Base-by-base conservation (phyloP, 495 filamentous ascomycete genomes). In the Ascodesmis nigricans region DNA sequence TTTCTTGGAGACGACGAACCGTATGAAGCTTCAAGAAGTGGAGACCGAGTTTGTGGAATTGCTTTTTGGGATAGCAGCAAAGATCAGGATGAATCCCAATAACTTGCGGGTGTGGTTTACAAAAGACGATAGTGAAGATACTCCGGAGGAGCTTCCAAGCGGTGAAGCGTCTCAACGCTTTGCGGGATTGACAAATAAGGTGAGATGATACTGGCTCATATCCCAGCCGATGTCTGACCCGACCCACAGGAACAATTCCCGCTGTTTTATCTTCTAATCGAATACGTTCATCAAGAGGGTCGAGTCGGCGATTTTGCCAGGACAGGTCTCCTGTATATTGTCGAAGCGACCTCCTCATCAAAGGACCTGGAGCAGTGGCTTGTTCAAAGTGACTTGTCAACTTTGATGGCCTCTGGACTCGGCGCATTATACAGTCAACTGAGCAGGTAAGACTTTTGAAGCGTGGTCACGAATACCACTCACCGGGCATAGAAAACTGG, bases 381-480 rank as follows among this genome's bases (percentile, higher is more conserved):
- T 30, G 79, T 95, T 29, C 80, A 91, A 49, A 93, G 84, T 52
- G 90, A 99, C 52, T 63, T 99, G 24, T 83, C 90, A 1, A 93
- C 90, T 0, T 53, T 95, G 37, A 93, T 99, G 87, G 87, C 87
- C 9, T 92, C 78, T 6, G 87, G 90, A 5, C 56, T 99, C 20
- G 90, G 90, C 19, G 87, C 87, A 29, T 59, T 95, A 32, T 99
- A 99, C 56, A 93, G 87, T 49, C 90, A 93, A 50, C 64, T 99
- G 35, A 92, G 82, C 57, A 73, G 71, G 71, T 72, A 41, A 49
- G 57, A 46, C 34, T 61, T 39, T 55, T n/a, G n/a, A n/a, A n/a
- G 16, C 6, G 4, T 14, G 31, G 11, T 20, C 23, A n/a, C n/a
- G n/a, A n/a, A n/a, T n/a, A n/a, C n/a, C n/a, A n/a, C n/a, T n/a